Base-by-base conservation (phyloP, 2,329 filamentous ascomycete genomes). In the Grosmannia serpens region DNA sequence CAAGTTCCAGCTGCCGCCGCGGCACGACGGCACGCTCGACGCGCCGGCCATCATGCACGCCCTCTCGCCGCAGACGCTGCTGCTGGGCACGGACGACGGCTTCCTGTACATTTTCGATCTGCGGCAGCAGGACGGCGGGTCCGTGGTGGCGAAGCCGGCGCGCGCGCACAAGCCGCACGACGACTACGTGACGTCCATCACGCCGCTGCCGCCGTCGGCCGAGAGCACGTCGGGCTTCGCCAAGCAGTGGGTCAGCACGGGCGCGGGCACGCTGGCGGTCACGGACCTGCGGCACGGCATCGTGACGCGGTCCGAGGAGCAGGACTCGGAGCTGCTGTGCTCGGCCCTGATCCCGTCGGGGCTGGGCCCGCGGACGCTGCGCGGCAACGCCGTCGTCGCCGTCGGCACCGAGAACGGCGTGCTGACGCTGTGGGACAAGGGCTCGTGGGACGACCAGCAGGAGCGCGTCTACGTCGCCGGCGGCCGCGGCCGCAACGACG, bases 191-290 rank as follows among this genome's bases (percentile, higher is more conserved):
- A 94, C 91, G 35, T 91, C 89, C 55, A 79, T 99, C 51, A 88
- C 89, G 0, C 85, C 91, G 1, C 81, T 99, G 0, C 91, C 91
- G 0, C 81, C 91, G 0, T 86, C 87, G 2, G 80, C 85, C 33
- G 83, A 87, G 58, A 94, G 88, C 70, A 96, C 90, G 0, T 92
- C 87, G 22, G 91, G 91, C 6, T 92, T 89, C 70, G 85, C 89
- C 66, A 96, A 96, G 73, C 92, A 97, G 73, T 99, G 91, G 88
- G 82, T 96, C 56, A 94, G 88, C 44, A 96, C 91, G 0, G 94
- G 94, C 38, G 91, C 91, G 51, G 92, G 89, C 1, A 97, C 92
- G 0, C 75, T 99, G 24, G 89, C 91, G 1, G 86, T 96, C 44
- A 95, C 91, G 0, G 94, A 99, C 69, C 76, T 96, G 51, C 84